Base-by-base conservation (phyloP, 345 rosid genomes). In the Leavenworthia alabamica region DNA sequence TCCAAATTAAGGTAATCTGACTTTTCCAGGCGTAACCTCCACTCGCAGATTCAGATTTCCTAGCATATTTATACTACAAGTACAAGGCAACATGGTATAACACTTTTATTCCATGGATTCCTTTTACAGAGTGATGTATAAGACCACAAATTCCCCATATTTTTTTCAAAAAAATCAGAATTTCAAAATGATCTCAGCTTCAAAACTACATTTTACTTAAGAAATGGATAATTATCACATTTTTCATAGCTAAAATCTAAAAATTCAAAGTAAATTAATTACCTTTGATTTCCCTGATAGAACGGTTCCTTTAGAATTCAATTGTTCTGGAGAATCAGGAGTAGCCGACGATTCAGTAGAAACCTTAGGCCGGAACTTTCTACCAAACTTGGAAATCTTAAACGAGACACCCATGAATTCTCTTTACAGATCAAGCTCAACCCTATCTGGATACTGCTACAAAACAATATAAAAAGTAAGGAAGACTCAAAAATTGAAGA, bases 371-470 rank as follows among this genome's bases (percentile, higher is more conserved):
- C 62, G 76, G 73, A 78, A 89, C 75, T 85, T 82, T 55, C 66
- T 70, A 33, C 94, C 90, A 12, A 62, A 64, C 66, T 81, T 89
- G 1, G 90, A 82, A 45, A 89, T 78, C 81, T 78, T 89, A 62
- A 89, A 89, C 7, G 88, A 82, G 64, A 89, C 74, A 63, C 85
- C 94, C 96, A 51, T 62, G 13, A 20, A 14, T 4, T 43, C 55
- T 62, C 49, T 23, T 40, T 13, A 20, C 37, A 50, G 47, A 32
- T 48, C 14, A 50, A 71, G 60, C 48, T 68, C 44, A 58, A 37
- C 27, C 37, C 53, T 16, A 69, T 67, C 60, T 67, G 37, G 50
- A 12, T 49, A 22, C 74, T 48, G 15, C 43, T 7, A 8, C 62
- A 36, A 2, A 12, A 27, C 7, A 19, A 64, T 9, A 17, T 0